Conservation (phyloP, 140 eudicot genomes). For the Flaveria floridana region DNA sequence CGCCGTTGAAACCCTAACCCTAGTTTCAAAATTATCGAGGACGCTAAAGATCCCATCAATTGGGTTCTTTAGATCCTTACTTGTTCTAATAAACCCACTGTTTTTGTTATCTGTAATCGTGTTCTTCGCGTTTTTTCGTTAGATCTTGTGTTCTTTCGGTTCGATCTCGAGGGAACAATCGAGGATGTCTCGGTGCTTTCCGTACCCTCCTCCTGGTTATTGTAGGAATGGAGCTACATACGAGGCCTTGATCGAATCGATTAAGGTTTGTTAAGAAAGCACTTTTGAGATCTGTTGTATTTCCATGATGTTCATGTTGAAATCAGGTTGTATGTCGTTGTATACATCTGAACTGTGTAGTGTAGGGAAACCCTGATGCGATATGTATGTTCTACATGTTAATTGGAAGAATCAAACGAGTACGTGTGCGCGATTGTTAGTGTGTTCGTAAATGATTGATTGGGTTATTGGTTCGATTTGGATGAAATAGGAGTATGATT, state of each 20-base stretch:
- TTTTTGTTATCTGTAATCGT: constrained; percentile 8
- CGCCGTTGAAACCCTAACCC: constrained; percentile 1
- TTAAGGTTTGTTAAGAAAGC: constrained; percentile 76
- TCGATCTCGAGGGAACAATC: constrained; percentile 30
- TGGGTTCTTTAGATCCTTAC: constrained; percentile 15
- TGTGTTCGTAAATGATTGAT: background rate
- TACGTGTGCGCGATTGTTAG: background rate
- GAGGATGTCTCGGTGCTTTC: constrained; percentile 91
- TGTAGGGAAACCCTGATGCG: constrained; percentile 17
- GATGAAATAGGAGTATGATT: background rate
- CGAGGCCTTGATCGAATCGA: constrained; percentile 89
- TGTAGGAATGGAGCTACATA: constrained; percentile 49
- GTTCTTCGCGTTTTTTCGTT: background rate
- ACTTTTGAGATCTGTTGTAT: constrained; percentile 41
- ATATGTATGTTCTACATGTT: constrained; percentile 24
- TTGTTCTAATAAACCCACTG: constrained; percentile 20
- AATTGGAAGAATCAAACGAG: background rate
- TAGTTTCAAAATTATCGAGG: background rate
- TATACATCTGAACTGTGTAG: constrained; percentile 18
- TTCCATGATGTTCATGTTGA: background rate
- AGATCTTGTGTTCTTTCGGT: constrained; percentile 5
- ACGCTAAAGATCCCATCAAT: background rate
- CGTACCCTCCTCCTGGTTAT: constrained; percentile 79
- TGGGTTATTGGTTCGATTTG: background rate
- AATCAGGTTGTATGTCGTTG: constrained; percentile 13